Conservation (phyloP, 257 asterid species). For the Nicotiana tabacum region DNA sequence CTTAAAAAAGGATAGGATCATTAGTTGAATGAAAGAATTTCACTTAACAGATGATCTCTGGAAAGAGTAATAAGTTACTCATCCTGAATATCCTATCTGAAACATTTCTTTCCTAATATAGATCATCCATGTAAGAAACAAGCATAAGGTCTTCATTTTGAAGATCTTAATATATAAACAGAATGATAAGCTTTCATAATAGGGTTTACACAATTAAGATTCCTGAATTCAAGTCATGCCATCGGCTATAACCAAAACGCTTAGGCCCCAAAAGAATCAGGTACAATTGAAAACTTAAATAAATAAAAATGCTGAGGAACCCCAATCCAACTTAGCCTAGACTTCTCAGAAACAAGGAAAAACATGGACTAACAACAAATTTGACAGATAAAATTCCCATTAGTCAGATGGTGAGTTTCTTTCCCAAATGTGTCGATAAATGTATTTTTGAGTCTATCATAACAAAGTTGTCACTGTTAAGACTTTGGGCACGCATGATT, state of each 20-base stretch:
- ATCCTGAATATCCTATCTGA: not conserved
- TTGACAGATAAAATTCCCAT: not conserved
- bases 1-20: not conserved
- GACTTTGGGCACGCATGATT: not conserved
- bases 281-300: not conserved
- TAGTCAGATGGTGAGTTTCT: not conserved
- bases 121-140: not conserved
- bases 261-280: not conserved
- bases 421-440: not conserved
- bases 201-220: not conserved
- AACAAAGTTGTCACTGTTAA: not conserved
- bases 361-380: not conserved
- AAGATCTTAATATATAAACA: not conserved
- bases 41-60: not conserved
- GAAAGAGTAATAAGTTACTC: not conserved
- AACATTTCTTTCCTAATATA: not conserved
- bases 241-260: not conserved
- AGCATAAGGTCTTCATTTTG: not conserved
- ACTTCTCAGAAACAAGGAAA: not conserved
- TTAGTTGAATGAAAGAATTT: not conserved
- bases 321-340: not conserved
- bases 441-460: not conserved
- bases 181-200: not conserved
- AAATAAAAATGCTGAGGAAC: not conserved
- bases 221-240: not conserved